Evolutionary conservation across 2,329 filamentous ascomycete species (phyloP), one percentile per base, ranked within the genome.

Genomic region (Byssothecium circinans): DNA sequence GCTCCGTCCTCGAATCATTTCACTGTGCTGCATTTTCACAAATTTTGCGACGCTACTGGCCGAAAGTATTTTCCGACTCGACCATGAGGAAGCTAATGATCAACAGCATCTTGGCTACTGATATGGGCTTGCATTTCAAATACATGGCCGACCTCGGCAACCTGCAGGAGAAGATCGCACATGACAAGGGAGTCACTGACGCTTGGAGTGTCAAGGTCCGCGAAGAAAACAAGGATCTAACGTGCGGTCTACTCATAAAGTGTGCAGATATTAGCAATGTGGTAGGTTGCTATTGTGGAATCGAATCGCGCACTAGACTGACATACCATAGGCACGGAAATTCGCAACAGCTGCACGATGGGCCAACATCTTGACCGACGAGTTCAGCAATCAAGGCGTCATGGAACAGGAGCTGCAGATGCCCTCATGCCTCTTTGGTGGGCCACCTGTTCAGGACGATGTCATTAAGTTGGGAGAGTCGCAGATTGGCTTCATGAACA

Each of bases 231-330:
- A 88, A 86, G 57, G 84, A 88, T 8, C 74, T 97, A 38, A 78
- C 87, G n/a, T 97, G 94, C 72, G 91, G 91, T 12, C 75, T 99
- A 47, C 76, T 99, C 49, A 96, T 99, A 74, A 99, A 99, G 71
- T 97, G 94, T 68, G 94, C 94, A 32, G 94, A 99, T 70, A 97
- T 99, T 65, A 96, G 92, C 75, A 99, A 99, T 68, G 94, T 97
- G 69, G 89, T 92, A 80, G 70, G 88, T 86, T 69, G 20, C n/a
- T 23, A n/a, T 35, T 5, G 18, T 25, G 7, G 30, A 19, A 12
- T 15, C 33, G 2, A 15, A 8, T 22, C 29, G 19, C 37, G 4
- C 18, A 29, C 5, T 20, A 8, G 3, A 50, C 63, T 58, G 18
- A 36, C 37, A 45, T 15, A 41, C 25, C 43, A n/a, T 54, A 92